A percentile compares a stretch with the other conserved stretches of the same genome.
phyloP scores from a whole-genome alignment of 257 asterid species.

The Lavandula angustifolia region DNA sequence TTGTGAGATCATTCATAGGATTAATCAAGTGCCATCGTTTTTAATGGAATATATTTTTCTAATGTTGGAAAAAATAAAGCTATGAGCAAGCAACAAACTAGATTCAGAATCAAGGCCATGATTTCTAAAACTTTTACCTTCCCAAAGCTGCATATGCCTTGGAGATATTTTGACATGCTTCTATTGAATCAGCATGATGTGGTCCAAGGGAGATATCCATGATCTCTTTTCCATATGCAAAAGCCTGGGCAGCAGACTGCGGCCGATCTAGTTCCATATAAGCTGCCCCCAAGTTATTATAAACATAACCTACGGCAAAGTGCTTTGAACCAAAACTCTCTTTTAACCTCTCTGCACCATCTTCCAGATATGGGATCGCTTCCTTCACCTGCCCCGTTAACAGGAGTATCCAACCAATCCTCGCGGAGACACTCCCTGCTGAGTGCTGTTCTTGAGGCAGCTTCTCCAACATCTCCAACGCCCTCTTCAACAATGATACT shows the following conservation, averaged over 20 bases:
- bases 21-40: background rate
- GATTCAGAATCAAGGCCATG: constrained; percentile 18
- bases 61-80: constrained; percentile 11
- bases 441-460: constrained; percentile 91
- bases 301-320: constrained; percentile 78
- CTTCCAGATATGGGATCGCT: constrained; percentile 80
- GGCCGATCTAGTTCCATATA: constrained; percentile 86
- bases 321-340: constrained; percentile 93
- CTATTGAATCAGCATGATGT: constrained; percentile 80
- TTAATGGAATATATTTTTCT: background rate
- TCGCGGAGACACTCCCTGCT: constrained; percentile 81
- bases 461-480: constrained; percentile 67
- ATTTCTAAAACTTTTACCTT: constrained; percentile 47
- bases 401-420: constrained; percentile 86
- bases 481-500: constrained; percentile 59
- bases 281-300: constrained; percentile 90
- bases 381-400: constrained; percentile 75
- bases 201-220: constrained; percentile 95
- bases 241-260: constrained; percentile 91
- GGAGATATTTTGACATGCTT: constrained; percentile 83
- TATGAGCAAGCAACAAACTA: constrained; percentile 8
- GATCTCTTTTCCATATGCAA: constrained; percentile 84
- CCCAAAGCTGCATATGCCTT: constrained; percentile 91
- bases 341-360: constrained; percentile 89
- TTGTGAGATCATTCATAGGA: constrained; percentile 2